phyloP scores from a whole-genome alignment of 176 grass and related monocot genomes.

The Coix lacrymajobi region DNA sequence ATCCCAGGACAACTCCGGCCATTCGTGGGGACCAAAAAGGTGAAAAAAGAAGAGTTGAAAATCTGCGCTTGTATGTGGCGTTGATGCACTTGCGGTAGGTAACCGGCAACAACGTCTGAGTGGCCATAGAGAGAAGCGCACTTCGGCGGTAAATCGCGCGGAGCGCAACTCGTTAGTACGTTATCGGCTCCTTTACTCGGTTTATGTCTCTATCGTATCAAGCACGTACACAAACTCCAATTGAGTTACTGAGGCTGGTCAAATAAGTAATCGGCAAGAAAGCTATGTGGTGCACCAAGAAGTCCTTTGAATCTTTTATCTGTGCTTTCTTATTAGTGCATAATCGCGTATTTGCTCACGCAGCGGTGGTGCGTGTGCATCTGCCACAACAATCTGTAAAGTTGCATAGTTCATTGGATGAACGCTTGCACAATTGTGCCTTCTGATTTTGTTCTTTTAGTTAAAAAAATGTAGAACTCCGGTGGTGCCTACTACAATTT shows the following conservation, averaged over 20 bases:
- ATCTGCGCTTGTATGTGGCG: constrained; percentile 13
- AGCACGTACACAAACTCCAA: background rate
- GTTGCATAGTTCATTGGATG: background rate
- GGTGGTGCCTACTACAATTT: background rate
- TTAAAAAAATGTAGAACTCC: background rate
- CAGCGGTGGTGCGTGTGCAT: background rate
- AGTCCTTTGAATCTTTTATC: background rate
- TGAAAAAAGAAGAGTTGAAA: background rate
- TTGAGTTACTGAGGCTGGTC: background rate
- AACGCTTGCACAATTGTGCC: background rate
- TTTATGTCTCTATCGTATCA: background rate
- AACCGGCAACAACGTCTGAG: background rate
- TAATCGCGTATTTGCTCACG: background rate
- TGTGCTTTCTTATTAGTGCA: background rate
- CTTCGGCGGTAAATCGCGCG: background rate
- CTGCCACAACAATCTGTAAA: background rate
- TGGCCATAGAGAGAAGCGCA: constrained; percentile 4
- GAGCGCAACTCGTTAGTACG: background rate
- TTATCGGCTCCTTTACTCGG: background rate
- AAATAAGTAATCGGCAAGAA: constrained; percentile 6
- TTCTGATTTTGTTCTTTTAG: background rate
- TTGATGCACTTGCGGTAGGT: constrained; percentile 31
- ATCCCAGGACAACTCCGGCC: background rate
- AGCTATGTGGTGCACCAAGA: background rate
- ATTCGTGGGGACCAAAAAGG: background rate